phyloP scores from a whole-genome alignment of 495 filamentous ascomycete species.

The Durotheca rogersii region DNA sequence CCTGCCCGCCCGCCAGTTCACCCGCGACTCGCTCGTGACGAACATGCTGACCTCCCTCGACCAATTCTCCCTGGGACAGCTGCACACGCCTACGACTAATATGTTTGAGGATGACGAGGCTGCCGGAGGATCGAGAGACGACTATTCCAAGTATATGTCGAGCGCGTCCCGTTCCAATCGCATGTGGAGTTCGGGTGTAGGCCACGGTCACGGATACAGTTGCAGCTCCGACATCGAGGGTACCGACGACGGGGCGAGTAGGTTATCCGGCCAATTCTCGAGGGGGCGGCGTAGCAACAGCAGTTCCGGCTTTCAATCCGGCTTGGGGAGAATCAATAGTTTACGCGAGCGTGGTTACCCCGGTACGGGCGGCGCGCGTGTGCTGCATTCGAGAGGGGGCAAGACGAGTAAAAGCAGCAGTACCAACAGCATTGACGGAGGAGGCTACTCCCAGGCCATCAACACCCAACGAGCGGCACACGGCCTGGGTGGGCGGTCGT shows the following conservation, averaged over 20 bases:
- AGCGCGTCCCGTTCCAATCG: conserved; percentile 22
- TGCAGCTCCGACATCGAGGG: conserved; percentile 69
- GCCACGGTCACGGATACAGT: conserved; percentile 67
- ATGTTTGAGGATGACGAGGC: conserved; percentile 45
- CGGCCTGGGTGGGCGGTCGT: conserved; percentile 62
- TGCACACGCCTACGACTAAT: conserved; percentile 34
- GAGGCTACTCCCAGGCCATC: conserved; percentile 56
- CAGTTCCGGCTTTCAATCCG: conserved; percentile 68
- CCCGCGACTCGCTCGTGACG: conserved; percentile 83
- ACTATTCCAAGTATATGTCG: conserved; percentile 30
- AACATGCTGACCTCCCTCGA: conserved; percentile 91
- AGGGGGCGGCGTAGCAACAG: conserved; percentile 77
- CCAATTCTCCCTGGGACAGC: conserved; percentile 63
- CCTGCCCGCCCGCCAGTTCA: conserved; percentile 69
- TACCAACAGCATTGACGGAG: conserved; percentile 67
- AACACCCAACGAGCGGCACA: conserved; percentile 59
- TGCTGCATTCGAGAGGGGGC: conserved; percentile 51
- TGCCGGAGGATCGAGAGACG: conserved; percentile 32
- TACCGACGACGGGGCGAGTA: conserved; percentile 61
- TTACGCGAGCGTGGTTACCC: conserved; percentile 50
- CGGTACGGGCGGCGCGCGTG: conserved; percentile 30
- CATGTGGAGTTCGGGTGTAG: conserved; percentile 41
- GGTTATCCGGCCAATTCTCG: conserved; percentile 58
- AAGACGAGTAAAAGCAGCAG: conserved; percentile 74
- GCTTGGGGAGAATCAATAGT: conserved; percentile 65